These are phyloP conservation scores for Kwoniella botswanensis DNA, from an alignment of 768 basidiomycete genomes.

Conservation along the genomic window DNA sequence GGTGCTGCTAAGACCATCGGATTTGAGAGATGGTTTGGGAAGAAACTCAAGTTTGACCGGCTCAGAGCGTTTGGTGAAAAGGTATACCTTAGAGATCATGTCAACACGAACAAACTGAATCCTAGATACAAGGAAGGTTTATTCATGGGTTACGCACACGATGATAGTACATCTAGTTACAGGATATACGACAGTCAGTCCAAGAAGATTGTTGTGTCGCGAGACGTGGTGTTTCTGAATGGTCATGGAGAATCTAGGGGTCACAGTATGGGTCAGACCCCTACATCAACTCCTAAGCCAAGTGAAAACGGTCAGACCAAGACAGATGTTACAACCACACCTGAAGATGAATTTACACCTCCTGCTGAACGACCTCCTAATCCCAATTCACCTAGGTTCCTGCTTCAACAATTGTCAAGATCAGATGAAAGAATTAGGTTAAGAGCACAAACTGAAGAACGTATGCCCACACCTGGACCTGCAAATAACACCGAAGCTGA, in stretches of 20 bases:
- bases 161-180: background rate
- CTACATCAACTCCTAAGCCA: background rate
- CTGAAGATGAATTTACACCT: background rate
- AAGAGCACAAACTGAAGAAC: background rate
- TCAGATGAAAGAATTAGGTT: background rate
- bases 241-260: too few species aligned
- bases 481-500: too few species aligned
- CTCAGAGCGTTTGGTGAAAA: constrained; percentile 3
- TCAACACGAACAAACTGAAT: constrained; percentile 6
- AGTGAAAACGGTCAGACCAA: too few species aligned
- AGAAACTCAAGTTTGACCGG: constrained; percentile 15
- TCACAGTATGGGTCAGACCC: too few species aligned
- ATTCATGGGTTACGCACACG: constrained; percentile 3
- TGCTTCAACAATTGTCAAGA: constrained; percentile 3
- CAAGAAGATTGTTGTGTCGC: constrained; percentile 5
- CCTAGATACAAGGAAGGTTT: constrained; percentile 1
- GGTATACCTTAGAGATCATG: background rate
- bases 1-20: background rate
- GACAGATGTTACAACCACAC: too few species aligned
- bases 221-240: background rate
- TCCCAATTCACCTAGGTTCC: background rate
- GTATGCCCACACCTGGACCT: too few species aligned
- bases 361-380: background rate
- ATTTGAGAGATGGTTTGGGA: constrained; percentile 12
- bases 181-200: background rate